These are phyloP conservation scores for Fimicolochytrium jonesii DNA, from an alignment of 192 early-diverging fungal species.

Conservation along the genomic window DNA sequence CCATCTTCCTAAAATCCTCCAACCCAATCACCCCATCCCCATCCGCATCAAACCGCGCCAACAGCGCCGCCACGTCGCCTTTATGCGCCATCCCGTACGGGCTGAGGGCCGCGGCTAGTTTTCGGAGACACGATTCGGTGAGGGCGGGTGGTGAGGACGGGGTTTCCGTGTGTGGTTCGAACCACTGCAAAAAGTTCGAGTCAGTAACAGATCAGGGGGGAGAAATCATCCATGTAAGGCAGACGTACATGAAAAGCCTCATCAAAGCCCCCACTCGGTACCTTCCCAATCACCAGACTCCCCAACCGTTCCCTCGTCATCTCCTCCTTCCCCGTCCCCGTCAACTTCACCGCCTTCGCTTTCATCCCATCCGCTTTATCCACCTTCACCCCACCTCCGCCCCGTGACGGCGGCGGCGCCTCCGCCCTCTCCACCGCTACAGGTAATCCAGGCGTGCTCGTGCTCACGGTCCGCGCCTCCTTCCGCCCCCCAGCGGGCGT, in stretches of 20 bases:
- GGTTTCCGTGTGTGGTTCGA: conserved; percentile 22
- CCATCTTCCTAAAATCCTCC: conserved; percentile 48
- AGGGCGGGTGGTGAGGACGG: conserved; percentile 4
- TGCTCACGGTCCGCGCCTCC: background rate
- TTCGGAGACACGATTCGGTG: conserved; percentile 20
- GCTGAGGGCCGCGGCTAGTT: conserved; percentile 27
- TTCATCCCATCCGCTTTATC: background rate
- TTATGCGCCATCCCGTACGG: conserved; percentile 29
- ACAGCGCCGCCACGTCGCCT: conserved; percentile 32
- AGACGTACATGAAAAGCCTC: conserved; percentile 37
- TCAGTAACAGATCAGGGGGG: background rate
- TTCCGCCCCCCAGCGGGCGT: background rate
- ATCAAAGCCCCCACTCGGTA: conserved; percentile 43
- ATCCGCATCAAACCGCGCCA: conserved; percentile 41
- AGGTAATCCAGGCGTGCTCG: background rate
- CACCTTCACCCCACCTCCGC: background rate
- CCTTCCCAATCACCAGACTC: conserved; percentile 32
- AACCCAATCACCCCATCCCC: conserved; percentile 38
- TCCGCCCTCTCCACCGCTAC: background rate
- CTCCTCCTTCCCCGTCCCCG: conserved; percentile 34
- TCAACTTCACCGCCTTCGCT: conserved; percentile 14
- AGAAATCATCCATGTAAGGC: background rate
- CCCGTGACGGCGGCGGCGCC: background rate
- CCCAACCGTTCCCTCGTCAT: conserved; percentile 41
- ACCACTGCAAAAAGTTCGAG: conserved; percentile 9